Conservation (phyloP, 768 basidiomycete genomes). For the Lentinus tigrinus region DNA sequence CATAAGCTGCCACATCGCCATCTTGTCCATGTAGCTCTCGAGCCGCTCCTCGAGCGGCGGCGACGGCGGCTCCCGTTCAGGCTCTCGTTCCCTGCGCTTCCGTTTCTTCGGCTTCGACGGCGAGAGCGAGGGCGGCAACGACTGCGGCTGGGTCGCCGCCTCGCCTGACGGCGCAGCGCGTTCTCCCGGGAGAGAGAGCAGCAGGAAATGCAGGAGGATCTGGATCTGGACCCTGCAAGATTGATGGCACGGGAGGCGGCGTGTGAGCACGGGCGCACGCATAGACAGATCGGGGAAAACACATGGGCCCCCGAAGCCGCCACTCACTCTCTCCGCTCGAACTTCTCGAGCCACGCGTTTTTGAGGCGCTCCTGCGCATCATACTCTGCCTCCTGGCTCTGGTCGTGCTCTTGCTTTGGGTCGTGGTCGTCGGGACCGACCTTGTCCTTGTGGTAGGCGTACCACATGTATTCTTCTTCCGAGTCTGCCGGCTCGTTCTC, state of each 20-base stretch:
- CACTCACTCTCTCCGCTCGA: constrained; percentile 58
- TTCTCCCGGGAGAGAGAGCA: constrained; percentile 57
- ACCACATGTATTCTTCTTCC: constrained; percentile 81
- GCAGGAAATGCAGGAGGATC: constrained; percentile 66
- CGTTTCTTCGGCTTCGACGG: constrained; percentile 23
- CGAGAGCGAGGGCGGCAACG: constrained; percentile 17
- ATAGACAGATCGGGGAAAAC: neutral
- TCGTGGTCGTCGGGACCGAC: constrained; percentile 29
- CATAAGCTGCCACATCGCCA: constrained; percentile 75
- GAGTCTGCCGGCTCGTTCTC: constrained; percentile 60
- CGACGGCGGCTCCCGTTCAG: constrained; percentile 12
- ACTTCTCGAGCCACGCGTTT: constrained; percentile 54
- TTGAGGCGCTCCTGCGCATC: constrained; percentile 51
- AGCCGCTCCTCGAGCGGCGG: constrained; percentile 47
- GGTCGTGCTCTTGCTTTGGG: constrained; percentile 2
- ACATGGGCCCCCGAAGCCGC: neutral
- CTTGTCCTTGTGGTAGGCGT: constrained; percentile 62
- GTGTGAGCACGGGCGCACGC: neutral
- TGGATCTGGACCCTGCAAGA: constrained; percentile 68
- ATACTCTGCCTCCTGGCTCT: constrained; percentile 31
- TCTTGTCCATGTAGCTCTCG: constrained; percentile 75
- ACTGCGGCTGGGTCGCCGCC: constrained; percentile 7
- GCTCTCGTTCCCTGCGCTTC: constrained; percentile 24
- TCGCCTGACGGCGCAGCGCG: constrained; percentile 23
- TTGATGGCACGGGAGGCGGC: neutral